Evolutionary conservation across 306 rosid genomes (phyloP), one percentile per base, ranked within the genome.

Genomic region (Arachis hypogaea): DNA sequence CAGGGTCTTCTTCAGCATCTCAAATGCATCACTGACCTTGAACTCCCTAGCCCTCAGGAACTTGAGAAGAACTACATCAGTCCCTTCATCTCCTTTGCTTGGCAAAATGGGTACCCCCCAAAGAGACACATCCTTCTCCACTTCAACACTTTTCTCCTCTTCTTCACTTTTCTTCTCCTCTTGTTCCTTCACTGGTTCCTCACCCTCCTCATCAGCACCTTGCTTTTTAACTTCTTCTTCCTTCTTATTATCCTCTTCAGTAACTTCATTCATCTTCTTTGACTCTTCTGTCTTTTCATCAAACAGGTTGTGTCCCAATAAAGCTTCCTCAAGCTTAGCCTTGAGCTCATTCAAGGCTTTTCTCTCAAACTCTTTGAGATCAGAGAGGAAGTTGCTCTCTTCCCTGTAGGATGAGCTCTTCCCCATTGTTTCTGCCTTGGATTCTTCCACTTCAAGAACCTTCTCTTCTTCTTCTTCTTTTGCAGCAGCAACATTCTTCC

Each of bases 41-140:
- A 86, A 86, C n/a, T 86, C 89, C 38, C 85, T 83, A 12, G 87
- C 89, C 56, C 85, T 71, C 66, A 86, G 63, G 66, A 86, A 86
- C 56, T 82, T 86, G 71, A 86, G 47, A 12, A 83, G 77, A 47
- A 86, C 47, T 14, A 77, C 84, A 70, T 86, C 85, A 22, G 41
- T 44, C 2, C 80, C 83, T 50, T 75, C 83, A 0, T 60, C 79
- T 45, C 74, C 85, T 68, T 75, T 76, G 33, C 84, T 83, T 5
- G 89, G 85, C 51, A 72, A 63, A 58, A 86, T 77, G 0, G 85
- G 38, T 7, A 86, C 83, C 6, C 85, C 87, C 89, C 89, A 86
- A 4, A 86, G 74, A 22, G 63, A 60, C 77, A 75, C 66, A 16
- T 51, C 84, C 9, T 64, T 14, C 2, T 51, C 81, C 2, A 56